Evolutionary conservation across 2,329 filamentous ascomycete species (phyloP), one percentile per base, ranked within the genome.

Genomic region (Colletotrichum graminicola): DNA sequence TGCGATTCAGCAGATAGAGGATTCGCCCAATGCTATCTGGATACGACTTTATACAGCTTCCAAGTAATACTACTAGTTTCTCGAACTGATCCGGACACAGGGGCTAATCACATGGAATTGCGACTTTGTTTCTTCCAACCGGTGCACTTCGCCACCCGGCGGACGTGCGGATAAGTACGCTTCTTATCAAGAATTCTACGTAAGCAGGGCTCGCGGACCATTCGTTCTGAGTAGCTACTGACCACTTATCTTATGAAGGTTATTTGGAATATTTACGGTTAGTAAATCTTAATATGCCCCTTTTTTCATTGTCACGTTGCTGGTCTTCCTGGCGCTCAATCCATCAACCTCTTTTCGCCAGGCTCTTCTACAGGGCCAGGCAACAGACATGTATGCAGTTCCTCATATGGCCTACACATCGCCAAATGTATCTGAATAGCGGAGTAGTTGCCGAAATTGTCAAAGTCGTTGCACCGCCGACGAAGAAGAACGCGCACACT

Each of bases 191-290:
- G 60, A 64, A 6, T 67, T 67, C 41, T 64, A 67, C 23, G 66
- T 67, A n/a, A 54, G 66, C 23, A 41, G 18, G 12, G 2, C 18
- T 18, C 3, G 4, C 2, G 0, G 5, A 16, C 4, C 1, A 29
- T 12, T 8, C 11, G 11, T 11, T 16, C 1, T 52, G 16, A 2
- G 6, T 11, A 26, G 7, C 14, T 26, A 5, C 14, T 26, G 12
- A 57, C 11, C 5, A 7, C 18, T 4, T 34, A 8, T 16, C 1
- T 29, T 29, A 2, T 14, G 18, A 7, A 66, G 63, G 63, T 66
- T 8, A 66, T 60, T 12, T 68, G 66, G 66, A 68, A 68, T 10
- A 68, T 68, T 36, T 65, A 68, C 34, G 23, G 66, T 68, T 8
- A 11, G 61, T 11, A n/a, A 1, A 8, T n/a, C 2, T 2, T n/a